Percentiles rank a stretch among this genome's conserved stretches.
Evolutionary conservation across 805 yeast genomes (phyloP).

Genomic region (Starmerella apis): DNA sequence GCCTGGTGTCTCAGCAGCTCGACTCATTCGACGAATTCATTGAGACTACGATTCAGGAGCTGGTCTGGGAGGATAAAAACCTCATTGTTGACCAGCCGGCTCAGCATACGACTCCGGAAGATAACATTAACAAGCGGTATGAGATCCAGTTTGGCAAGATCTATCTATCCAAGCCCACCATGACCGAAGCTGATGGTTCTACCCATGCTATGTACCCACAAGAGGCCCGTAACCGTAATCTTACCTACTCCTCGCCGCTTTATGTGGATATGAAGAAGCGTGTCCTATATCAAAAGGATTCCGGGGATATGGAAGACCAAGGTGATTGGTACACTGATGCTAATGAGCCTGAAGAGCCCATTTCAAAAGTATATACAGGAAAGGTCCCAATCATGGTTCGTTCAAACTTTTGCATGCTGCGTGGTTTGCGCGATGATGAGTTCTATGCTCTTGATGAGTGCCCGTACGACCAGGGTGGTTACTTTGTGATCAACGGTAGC

Average conservation of each 20-base stretch:
- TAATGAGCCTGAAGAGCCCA: conserved; percentile 53
- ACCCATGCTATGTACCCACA: conserved; percentile 98
- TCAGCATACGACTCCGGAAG: conserved; percentile 85
- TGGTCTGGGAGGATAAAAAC: conserved; percentile 90
- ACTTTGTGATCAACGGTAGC: conserved; percentile 94
- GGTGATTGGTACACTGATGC: conserved; percentile 52
- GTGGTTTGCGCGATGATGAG: conserved; percentile 84
- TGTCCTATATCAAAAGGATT: conserved; percentile 41
- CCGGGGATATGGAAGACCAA: conserved; percentile 33
- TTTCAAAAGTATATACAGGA: conserved; percentile 82
- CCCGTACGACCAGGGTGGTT: conserved; percentile 99
- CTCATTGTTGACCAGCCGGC: conserved; percentile 96
- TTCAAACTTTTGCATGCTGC: conserved; percentile 87
- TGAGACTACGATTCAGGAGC: conserved; percentile 90
- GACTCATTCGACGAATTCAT: conserved; percentile 98
- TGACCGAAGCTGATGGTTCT: conserved; percentile 99
- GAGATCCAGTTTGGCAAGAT: conserved; percentile 97
- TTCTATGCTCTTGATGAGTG: conserved; percentile 93
- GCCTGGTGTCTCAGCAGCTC: conserved; percentile 93
- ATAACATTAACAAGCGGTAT: conserved; percentile 80
- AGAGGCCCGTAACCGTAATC: conserved; percentile 91
- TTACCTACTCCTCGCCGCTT: conserved; percentile 91
- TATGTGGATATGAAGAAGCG: conserved; percentile 92
- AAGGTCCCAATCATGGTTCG: conserved; percentile 96
- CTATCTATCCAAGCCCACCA: conserved; percentile 90